These are phyloP conservation scores for Solanum hybrid DNA, from an alignment of 305 asterid species.

Conservation along the genomic window DNA sequence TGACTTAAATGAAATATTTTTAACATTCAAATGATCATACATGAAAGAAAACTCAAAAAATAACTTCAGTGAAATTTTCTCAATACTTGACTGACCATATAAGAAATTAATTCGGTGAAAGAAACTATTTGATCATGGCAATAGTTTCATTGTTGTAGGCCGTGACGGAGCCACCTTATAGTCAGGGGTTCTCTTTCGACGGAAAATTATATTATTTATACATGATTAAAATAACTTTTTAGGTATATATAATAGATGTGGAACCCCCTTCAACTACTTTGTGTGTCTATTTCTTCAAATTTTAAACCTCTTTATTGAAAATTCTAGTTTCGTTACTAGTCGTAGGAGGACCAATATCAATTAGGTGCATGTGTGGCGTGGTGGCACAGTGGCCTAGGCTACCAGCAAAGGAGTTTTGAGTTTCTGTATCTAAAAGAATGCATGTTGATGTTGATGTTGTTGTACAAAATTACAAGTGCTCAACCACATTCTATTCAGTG, in stretches of 20 bases:
- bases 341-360: background rate
- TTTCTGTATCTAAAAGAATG: background rate
- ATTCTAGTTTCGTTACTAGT: rapidly evolving
- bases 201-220: too few species aligned
- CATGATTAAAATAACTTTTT: too few species aligned
- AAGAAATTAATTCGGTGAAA: background rate
- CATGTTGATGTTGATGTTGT: background rate
- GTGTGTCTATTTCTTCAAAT: background rate
- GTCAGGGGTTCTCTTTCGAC: rapidly evolving
- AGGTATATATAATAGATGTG: too few species aligned
- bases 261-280: rapidly evolving
- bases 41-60: background rate
- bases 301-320: rapidly evolving
- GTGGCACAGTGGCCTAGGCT: constrained; percentile 1
- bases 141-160: background rate
- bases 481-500: background rate
- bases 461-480: background rate
- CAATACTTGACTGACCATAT: too few species aligned
- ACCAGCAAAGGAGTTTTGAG: background rate
- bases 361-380: background rate
- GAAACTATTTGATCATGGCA: background rate
- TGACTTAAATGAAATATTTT: background rate
- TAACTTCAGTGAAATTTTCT: background rate
- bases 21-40: background rate
- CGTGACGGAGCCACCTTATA: background rate